Base-by-base conservation (phyloP, 1,139 yeast species). In the Yamadazyma pseudoaaseri region DNA sequence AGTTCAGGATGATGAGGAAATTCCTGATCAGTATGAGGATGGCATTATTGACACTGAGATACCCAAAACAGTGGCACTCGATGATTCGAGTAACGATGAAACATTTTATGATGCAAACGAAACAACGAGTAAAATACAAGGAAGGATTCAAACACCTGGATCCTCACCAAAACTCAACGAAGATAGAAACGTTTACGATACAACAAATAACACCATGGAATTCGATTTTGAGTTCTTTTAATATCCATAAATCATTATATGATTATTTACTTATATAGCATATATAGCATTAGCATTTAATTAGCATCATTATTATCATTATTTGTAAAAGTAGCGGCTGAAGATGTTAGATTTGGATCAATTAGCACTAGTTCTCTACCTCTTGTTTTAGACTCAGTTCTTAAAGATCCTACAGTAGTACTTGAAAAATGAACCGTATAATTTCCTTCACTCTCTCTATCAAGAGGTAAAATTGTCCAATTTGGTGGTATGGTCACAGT, bases 401-500 rank as follows among this genome's bases (percentile, higher is more conserved):
- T 39, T 29, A 58, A 34, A 9, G 37, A 36, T 11, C 54, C 61
- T 26, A 41, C 33, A 20, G 41, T 40, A 14, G 24, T 16, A 6
- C 36, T 40, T 3, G 62, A 56, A 27, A 54, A 36, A 21, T 41
- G 40, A 5, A 60, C 58, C n/a, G 33, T 38, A 34, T 54, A 60
- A 16, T 39, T 39, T 2, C 18, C 35, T 5, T 34, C 41, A 9
- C 38, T 41, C 4, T 37, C 36, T 16, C 34, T 35, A 26, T 44
- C 43, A 6, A 62, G 33, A 2, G 71, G 71, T 14, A 65, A 38
- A 5, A 61, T 26, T 1, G 57, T 46, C 70, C 70, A 64, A 27
- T 56, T 56, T 2, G 66, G 66, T 5, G 71, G 71, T 8, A 62
- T 33, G 3, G 60, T 27, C 2, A 66, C 62, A 20, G 44, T 47